Base-by-base conservation (phyloP, 2,329 filamentous ascomycete species). In the Xylariaceae sp. region DNA sequence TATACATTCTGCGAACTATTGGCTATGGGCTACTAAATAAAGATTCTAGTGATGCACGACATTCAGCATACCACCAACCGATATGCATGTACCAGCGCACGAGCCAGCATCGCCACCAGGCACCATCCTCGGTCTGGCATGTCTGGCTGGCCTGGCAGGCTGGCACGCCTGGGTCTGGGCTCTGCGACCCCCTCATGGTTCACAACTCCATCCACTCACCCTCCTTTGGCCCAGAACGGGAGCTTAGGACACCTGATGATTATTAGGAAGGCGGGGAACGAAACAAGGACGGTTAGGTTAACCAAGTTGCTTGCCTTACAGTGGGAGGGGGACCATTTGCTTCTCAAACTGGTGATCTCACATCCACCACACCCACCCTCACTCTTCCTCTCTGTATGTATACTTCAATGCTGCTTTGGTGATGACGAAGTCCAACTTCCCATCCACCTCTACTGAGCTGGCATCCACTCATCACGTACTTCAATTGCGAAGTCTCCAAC, bases 161-260 rank as follows among this genome's bases (percentile, higher is more conserved):
- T 24, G 11, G 7, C 21, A 7, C 6, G 23, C 34, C 40, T 43
- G 40, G 39, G 21, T 24, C 21, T 11, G 21, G 21, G 7, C 21
- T 24, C 11, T 24, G 11, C 21, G 21, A 24, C 21, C 21, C 21
- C 21, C 11, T 11, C 21, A 6, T 6, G 7, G 21, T 11, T 24
- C 21, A 11, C n/a, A 26, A 14, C 19, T 8, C 9, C 30, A 24
- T 17, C 41, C 45, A 38, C 42, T 40, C 32, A 34, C 43, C 42
- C 34, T 44, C 40, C 43, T 24, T 38, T 26, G 26, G 38, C 37
- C 40, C 24, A 38, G 40, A 47, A 39, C 37, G 46, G 40, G 41
- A 40, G 34, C 31, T 32, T 46, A 30, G 36, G 21, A 39, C 46
- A 48, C 35, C 43, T 48, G 46, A 48, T 41, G 44, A 18, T 13